These are phyloP conservation scores for Rhodotorula mucilaginosa DNA, from an alignment of 1,284 basidiomycete genomes.

Conservation along the genomic window DNA sequence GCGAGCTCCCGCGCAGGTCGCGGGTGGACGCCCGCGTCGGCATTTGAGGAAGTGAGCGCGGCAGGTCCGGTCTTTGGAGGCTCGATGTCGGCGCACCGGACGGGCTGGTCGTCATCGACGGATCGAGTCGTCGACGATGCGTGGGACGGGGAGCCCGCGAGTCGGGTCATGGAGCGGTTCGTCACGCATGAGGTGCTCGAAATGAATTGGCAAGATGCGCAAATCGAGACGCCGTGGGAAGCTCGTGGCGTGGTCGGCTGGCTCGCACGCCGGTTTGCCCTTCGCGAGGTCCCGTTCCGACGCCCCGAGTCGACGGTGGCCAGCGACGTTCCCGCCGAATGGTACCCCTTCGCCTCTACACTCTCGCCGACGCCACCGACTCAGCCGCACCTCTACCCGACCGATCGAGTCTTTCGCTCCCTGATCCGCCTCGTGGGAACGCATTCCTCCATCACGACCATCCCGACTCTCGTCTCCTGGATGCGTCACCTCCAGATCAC, in stretches of 20 bases:
- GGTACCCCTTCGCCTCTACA: slow-evolving; percentile 26
- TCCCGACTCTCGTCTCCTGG: slow-evolving; percentile 72
- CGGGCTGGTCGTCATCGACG: neutral
- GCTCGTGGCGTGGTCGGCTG: neutral
- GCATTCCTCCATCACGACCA: slow-evolving; percentile 57
- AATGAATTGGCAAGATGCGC: slow-evolving; percentile 19
- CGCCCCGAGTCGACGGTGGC: too few relatives aligned
- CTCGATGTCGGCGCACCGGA: neutral
- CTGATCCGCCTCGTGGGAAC: slow-evolving; percentile 66
- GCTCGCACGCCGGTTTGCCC: neutral
- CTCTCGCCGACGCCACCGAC: slow-evolving; percentile 26
- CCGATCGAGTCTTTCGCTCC: slow-evolving; percentile 57
- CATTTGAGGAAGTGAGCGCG: neutral
- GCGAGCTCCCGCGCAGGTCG: slow-evolving; percentile 48
- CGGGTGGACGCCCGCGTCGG: neutral
- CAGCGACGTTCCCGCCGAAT: neutral
- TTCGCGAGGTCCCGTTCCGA: neutral
- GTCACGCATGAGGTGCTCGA: slow-evolving; percentile 17
- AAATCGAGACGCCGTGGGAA: neutral
- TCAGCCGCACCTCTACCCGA: slow-evolving; percentile 56
- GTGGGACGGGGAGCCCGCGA: slow-evolving; percentile 18
- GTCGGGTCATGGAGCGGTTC: slow-evolving; percentile 13
- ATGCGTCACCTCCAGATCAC: slow-evolving; percentile 63
- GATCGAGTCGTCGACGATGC: slow-evolving; percentile 12
- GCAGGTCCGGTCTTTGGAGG: neutral